Conservation (phyloP, 768 basidiomycete species). For the Lactifluus hygrophoroides region DNA sequence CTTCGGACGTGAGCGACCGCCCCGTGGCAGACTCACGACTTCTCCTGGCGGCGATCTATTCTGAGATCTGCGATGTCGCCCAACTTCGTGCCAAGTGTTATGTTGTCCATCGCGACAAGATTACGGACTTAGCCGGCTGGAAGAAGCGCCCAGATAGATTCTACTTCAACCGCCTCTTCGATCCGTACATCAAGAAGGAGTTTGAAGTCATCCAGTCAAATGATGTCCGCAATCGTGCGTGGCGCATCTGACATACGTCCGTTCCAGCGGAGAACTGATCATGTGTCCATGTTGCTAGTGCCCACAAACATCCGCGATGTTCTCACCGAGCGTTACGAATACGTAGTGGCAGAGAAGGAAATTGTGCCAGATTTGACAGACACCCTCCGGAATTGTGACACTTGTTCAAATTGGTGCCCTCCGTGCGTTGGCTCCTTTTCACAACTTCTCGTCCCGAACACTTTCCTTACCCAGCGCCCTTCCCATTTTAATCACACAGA, state of each 20-base stretch:
- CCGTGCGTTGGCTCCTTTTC: constrained; percentile 41
- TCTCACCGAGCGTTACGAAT: constrained; percentile 81
- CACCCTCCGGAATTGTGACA: constrained; percentile 71
- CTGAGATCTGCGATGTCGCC: constrained; percentile 91
- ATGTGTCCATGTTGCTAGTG: constrained; percentile 34
- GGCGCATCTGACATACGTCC: constrained; percentile 2
- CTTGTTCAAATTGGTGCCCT: constrained; percentile 84
- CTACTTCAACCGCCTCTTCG: constrained; percentile 92
- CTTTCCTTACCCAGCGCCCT: constrained; percentile 9
- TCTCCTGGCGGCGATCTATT: constrained; percentile 91
- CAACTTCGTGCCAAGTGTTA: constrained; percentile 89
- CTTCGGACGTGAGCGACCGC: constrained; percentile 90
- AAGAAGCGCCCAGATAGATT: constrained; percentile 92
- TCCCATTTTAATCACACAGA: constrained; percentile 35
- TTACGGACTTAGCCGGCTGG: constrained; percentile 87
- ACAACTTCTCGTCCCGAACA: constrained; percentile 15
- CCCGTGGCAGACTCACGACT: constrained; percentile 85
- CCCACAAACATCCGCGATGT: constrained; percentile 73
- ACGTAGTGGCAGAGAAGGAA: constrained; percentile 91
- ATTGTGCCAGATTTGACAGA: constrained; percentile 87
- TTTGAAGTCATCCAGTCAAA: constrained; percentile 89
- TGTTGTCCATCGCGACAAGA: constrained; percentile 93
- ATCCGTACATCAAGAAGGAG: constrained; percentile 97
- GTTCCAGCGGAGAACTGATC: not conserved
- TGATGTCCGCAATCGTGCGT: constrained; percentile 84